These are phyloP conservation scores for Hawksworthiomyces lignivorus DNA, from an alignment of 2,329 filamentous ascomycete species.

Conservation along the genomic window DNA sequence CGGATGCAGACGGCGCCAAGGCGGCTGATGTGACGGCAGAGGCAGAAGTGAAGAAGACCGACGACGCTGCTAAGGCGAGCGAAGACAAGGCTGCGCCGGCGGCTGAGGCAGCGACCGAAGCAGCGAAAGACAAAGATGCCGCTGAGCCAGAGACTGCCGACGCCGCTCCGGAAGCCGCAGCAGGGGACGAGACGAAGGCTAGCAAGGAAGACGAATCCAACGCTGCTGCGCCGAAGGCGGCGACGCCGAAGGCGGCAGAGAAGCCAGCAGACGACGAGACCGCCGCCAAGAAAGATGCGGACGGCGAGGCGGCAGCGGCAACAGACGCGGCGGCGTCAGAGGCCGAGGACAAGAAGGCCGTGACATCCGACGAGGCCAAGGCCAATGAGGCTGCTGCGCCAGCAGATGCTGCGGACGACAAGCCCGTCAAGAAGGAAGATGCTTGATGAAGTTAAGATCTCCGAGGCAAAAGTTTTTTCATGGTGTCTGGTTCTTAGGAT, in stretches of 20 bases:
- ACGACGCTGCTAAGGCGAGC: too few relatives aligned
- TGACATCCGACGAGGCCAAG: neutral
- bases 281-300: neutral
- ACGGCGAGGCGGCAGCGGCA: neutral
- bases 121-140: neutral
- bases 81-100: too few relatives aligned
- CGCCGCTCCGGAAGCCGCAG: too few relatives aligned
- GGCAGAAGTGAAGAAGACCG: conserved; percentile 2
- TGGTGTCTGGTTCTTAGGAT: too few relatives aligned
- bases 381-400: neutral
- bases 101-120: neutral
- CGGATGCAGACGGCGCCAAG: neutral
- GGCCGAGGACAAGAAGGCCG: conserved; percentile 12
- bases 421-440: conserved; percentile 8
- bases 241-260: conserved; percentile 7
- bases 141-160: neutral
- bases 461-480: too few relatives aligned
- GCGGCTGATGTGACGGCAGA: neutral
- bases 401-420: neutral
- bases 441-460: too few relatives aligned
- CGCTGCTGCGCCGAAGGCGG: neutral
- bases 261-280: conserved; percentile 1
- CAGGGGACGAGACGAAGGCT: too few relatives aligned
- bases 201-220: neutral
- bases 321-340: conserved; percentile 20